phyloP scores from a whole-genome alignment of 768 basidiomycete species.

The Agaricus blazei region DNA sequence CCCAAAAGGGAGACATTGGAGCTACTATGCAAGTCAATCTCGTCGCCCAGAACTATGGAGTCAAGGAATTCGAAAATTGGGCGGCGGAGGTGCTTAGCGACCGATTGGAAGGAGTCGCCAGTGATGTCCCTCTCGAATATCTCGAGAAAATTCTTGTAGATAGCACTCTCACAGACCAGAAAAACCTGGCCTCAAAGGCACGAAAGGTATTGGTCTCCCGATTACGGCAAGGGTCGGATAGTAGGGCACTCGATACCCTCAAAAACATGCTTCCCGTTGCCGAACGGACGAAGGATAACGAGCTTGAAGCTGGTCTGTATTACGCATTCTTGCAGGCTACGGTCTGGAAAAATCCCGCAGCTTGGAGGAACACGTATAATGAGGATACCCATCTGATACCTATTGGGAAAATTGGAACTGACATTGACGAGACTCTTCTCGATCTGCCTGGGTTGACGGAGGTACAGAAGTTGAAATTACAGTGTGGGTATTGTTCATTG shows the following conservation, averaged over 20 bases:
- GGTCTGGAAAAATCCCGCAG: background rate
- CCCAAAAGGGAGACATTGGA: background rate
- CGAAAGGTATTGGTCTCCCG: background rate
- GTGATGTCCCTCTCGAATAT: background rate
- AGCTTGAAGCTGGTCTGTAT: background rate
- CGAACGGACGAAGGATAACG: background rate
- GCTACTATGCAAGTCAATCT: background rate
- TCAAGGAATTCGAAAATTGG: background rate
- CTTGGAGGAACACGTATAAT: background rate
- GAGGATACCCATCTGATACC: background rate
- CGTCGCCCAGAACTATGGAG: background rate
- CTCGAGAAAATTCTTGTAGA: background rate
- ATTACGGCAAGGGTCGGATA: background rate
- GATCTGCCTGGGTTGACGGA: background rate
- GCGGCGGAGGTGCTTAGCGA: background rate
- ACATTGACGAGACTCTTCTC: background rate
- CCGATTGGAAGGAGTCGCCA: too few species aligned
- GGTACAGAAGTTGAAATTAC: background rate
- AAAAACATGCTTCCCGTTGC: background rate
- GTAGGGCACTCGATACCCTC: background rate
- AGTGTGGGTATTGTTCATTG: background rate
- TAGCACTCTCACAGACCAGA: background rate
- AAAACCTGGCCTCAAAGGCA: background rate
- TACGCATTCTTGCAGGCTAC: background rate
- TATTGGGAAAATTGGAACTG: background rate